Percentiles rank a stretch among this genome's conserved stretches.
Evolutionary conservation across 2,329 filamentous ascomycete genomes (phyloP).

Genomic region (Alternaria viburni): DNA sequence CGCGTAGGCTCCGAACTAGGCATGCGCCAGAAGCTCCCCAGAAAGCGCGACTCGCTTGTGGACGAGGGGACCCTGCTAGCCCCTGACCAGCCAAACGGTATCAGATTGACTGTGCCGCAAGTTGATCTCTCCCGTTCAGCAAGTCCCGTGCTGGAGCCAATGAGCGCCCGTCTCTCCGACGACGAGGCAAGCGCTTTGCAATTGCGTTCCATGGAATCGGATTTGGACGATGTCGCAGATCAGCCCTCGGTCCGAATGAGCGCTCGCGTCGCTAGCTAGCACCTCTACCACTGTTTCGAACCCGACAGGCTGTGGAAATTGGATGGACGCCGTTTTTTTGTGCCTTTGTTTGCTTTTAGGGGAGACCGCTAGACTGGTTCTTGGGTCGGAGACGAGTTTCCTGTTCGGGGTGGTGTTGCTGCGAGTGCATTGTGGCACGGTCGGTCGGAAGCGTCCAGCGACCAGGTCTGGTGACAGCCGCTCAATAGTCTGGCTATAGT

Average conservation of each 20-base stretch:
- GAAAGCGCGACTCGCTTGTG: conserved; percentile 44
- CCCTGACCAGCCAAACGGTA: conserved; percentile 27
- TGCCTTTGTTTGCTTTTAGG: background rate
- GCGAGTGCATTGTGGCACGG: background rate
- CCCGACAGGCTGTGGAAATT: background rate
- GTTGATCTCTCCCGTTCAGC: conserved; percentile 39
- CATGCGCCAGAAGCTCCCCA: conserved; percentile 53
- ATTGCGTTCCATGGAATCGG: conserved; percentile 27
- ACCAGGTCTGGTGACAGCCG: background rate
- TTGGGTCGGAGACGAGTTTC: background rate
- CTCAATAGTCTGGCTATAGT: background rate
- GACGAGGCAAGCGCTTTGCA: conserved; percentile 25
- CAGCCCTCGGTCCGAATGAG: conserved; percentile 41
- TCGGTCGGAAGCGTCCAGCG: background rate
- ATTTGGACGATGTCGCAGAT: conserved; percentile 37
- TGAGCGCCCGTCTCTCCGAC: conserved; percentile 42
- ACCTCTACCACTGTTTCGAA: background rate
- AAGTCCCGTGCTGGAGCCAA: conserved; percentile 43
- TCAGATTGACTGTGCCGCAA: conserved; percentile 39
- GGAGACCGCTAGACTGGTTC: conserved; percentile 1
- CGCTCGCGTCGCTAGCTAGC: conserved; percentile 33
- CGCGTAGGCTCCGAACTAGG: conserved; percentile 53
- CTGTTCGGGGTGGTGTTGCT: background rate
- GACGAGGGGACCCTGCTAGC: conserved; percentile 32
- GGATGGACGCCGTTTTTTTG: background rate